phyloP scores from a whole-genome alignment of 1,284 basidiomycete genomes.

The Naganishia liquefaciens region DNA sequence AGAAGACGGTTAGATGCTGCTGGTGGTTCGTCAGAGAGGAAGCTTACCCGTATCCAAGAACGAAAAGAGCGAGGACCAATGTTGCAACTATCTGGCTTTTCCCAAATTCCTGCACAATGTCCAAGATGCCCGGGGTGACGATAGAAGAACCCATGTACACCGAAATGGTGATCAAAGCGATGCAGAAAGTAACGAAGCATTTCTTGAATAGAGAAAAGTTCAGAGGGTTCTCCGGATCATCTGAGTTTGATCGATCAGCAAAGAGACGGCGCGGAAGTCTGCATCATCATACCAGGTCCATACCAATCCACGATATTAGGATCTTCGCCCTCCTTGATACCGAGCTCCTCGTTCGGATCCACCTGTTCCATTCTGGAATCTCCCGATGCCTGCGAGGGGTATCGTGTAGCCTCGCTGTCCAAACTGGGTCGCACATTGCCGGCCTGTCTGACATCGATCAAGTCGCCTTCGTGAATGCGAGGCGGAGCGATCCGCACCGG shows the following conservation, averaged over 20 bases:
- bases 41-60: conserved; percentile 38
- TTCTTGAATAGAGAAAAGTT: conserved; percentile 64
- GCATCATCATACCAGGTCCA: conserved; percentile 52
- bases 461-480: conserved; percentile 7
- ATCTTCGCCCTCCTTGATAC: conserved; percentile 30
- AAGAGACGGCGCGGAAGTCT: not conserved
- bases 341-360: conserved; percentile 14
- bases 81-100: conserved; percentile 37
- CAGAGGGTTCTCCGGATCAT: conserved; percentile 65
- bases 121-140: conserved; percentile 58
- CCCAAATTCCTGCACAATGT: conserved; percentile 38
- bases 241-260: conserved; percentile 9
- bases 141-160: conserved; percentile 64
- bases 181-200: conserved; percentile 38
- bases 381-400: not conserved
- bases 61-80: conserved; percentile 41
- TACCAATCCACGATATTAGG: conserved; percentile 62
- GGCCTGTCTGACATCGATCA: conserved; percentile 9
- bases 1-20: not conserved
- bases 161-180: conserved; percentile 54
- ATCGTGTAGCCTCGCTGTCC: not conserved
- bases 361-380: not conserved
- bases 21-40: not conserved
- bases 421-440: not conserved
- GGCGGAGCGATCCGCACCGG: conserved; percentile 23